Evolutionary conservation across 306 rosid species (phyloP).

Genomic region (Inga oerstediana): DNA sequence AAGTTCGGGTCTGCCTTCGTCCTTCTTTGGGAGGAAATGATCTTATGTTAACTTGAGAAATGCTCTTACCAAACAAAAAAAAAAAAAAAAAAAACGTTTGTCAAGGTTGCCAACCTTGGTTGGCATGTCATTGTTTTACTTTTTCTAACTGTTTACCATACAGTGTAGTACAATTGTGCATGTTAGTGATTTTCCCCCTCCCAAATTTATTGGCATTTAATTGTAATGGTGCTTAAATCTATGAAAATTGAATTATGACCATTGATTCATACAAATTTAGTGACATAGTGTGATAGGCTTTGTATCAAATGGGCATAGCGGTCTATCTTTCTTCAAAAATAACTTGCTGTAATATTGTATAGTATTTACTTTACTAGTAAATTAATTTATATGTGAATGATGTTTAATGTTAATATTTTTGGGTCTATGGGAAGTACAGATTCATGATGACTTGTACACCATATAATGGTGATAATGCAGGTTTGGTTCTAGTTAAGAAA

Average conservation of each 20-base stretch:
- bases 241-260: not conserved
- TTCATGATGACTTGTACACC: not conserved
- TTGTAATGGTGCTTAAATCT: not conserved
- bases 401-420: not conserved
- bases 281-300: not conserved
- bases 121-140: not conserved
- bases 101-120: not conserved
- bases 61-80: not conserved
- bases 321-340: not conserved
- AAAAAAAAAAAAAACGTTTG: not conserved
- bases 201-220: not conserved
- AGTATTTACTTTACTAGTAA: not conserved
- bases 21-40: not conserved
- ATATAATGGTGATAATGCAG: too few relatives aligned
- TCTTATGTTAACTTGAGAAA: not conserved
- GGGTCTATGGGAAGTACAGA: not conserved
- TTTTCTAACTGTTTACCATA: not conserved
- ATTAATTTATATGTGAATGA: not conserved
- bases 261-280: not conserved
- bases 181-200: not conserved
- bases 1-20: constrained; percentile 2
- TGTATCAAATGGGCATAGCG: not conserved
- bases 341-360: not conserved
- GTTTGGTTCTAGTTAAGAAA: too few relatives aligned
- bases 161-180: not conserved